phyloP scores from a whole-genome alignment of 805 yeast genomes.

The Torulaspora delbrueckii region DNA sequence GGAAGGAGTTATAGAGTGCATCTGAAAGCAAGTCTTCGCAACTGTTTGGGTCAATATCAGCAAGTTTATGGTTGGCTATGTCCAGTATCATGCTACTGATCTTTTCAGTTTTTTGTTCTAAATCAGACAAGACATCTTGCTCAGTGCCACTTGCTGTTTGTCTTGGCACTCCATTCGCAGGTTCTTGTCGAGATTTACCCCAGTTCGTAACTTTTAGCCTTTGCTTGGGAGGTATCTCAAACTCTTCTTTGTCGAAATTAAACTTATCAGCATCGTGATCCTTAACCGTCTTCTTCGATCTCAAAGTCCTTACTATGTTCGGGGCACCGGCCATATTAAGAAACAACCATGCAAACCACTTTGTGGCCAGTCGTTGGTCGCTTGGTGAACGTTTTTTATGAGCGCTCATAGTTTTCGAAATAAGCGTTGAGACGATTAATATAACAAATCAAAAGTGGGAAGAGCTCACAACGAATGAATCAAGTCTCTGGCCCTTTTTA shows the following conservation, averaged over 20 bases:
- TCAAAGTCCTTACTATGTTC: conserved; percentile 13
- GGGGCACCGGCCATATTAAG: conserved; percentile 11
- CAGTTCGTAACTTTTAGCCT: conserved; percentile 15
- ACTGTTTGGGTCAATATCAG: neutral
- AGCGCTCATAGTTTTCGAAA: neutral
- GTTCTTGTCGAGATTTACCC: conserved; percentile 3
- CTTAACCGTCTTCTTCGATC: conserved; percentile 14
- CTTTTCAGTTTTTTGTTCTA: conserved; percentile 12
- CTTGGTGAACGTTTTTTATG: neutral
- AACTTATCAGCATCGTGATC: conserved; percentile 26
- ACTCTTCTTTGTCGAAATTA: conserved; percentile 36
- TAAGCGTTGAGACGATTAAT: too few species aligned
- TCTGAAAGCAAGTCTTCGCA: conserved; percentile 46
- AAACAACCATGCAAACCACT: neutral
- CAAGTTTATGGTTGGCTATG: conserved; percentile 12
- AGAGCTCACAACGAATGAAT: too few species aligned
- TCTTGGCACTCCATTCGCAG: neutral
- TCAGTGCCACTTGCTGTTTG: neutral
- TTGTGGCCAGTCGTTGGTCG: neutral
- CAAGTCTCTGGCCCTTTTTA: too few species aligned
- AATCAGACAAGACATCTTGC: neutral
- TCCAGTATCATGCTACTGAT: conserved; percentile 23
- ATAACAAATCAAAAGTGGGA: too few species aligned
- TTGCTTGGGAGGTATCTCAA: conserved; percentile 20
- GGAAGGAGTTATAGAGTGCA: conserved; percentile 42